Evolutionary conservation across 306 rosid species (phyloP), one percentile per base, ranked within the genome.

Genomic region (Ormosia semicastrata): DNA sequence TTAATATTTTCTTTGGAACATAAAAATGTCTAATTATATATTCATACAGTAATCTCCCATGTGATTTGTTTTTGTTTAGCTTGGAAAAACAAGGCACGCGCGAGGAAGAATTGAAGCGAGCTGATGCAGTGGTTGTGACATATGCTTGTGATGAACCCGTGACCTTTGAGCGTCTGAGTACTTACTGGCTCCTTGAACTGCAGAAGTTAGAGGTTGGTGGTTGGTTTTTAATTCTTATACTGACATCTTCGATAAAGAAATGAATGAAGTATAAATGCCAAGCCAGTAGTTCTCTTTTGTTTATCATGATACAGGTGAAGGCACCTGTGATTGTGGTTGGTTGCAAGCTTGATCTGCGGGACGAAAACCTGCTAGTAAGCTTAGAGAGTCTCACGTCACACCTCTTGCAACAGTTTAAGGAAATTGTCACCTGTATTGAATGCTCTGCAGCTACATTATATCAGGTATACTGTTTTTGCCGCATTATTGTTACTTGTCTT

Each of bases 181-280:
- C 82, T 57, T 66, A 86, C 85, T 93, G 97, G 97, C 91, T 91
- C 65, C 86, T 73, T 18, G 91, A 91, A 79, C 79, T 93, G 76
- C 90, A 64, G 29, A 89, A 66, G 47, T 82, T 91, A 65, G 86
- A 86, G 97, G 89, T 86, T 57, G 30, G 72, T 75, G 49, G 12
- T 77, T 83, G 5, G 40, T 77, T 62, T 29, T 85, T 76, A 53
- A 65, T 70, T 71, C 30, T 63, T 37, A 50, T 46, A 7, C 63
- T 69, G 56, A 7, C 66, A 75, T 75, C 71, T 46, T 37, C 72
- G 7, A 44, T 36, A 13, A 1, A n/a, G 32, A 34, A 46, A 41
- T 54, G 1, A 15, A 11, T 49, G 54, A 32, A 40, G 24, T 69
- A 66, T 77, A 62, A 41, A 18, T 59, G 34, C 30, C 18, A 12